Evolutionary conservation across 164 flowering plant genomes (phyloP).

Genomic region (Hamamelis virginiana): DNA sequence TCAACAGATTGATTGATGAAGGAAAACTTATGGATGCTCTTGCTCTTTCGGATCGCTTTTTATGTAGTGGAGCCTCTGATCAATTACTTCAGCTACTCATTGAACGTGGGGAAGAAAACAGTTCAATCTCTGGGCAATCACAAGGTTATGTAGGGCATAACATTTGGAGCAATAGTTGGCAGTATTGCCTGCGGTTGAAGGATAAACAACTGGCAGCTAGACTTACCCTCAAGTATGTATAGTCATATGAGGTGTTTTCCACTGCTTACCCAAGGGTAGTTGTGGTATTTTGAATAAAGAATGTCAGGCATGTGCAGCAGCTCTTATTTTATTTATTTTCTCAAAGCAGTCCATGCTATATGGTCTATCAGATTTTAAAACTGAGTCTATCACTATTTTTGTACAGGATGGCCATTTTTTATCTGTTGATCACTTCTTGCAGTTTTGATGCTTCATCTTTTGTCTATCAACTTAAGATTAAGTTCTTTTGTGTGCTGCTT

Average conservation of each 20-base stretch:
- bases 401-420: neutral
- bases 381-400: neutral
- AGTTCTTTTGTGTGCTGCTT: neutral
- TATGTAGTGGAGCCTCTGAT: conserved; percentile 97
- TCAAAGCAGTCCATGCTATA: neutral
- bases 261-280: neutral
- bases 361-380: neutral
- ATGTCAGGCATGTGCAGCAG: neutral
- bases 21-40: conserved; percentile 96
- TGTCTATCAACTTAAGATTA: neutral
- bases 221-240: conserved; percentile 81
- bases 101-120: conserved; percentile 68
- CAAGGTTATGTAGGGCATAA: conserved; percentile 47
- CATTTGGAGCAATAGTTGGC: conserved; percentile 87
- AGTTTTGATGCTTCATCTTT: neutral
- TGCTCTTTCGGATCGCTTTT: conserved; percentile 95
- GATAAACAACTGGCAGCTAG: conserved; percentile 87
- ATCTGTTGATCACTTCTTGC: neutral
- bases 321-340: neutral
- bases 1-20: conserved; percentile 73
- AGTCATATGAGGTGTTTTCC: neutral
- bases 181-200: conserved; percentile 84
- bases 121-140: conserved; percentile 35
- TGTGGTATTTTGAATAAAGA: neutral
- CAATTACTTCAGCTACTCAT: conserved; percentile 76